phyloP scores from a whole-genome alignment of 83 land plant species.

The Isoetes engelmannii region DNA sequence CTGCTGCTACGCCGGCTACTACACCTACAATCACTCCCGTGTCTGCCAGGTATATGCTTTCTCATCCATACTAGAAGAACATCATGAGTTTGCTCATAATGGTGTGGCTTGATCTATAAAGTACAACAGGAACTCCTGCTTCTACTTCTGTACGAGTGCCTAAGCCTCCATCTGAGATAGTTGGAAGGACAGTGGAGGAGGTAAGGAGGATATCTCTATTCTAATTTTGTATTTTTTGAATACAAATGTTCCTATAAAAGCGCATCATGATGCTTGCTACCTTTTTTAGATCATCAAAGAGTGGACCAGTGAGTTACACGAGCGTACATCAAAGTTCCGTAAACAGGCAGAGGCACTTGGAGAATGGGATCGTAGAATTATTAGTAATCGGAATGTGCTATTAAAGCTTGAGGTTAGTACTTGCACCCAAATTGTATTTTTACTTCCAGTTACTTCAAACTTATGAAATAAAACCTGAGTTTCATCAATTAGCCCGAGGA shows the following conservation, averaged over 20 bases:
- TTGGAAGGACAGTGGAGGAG: slow-evolving; percentile 10
- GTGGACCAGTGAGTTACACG: slow-evolving; percentile 89
- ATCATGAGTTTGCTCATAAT: not conserved
- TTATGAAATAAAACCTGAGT: too few relatives aligned
- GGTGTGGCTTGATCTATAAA: not conserved
- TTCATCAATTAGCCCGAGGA: too few relatives aligned
- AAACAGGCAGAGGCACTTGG: slow-evolving; percentile 83
- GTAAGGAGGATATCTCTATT: not conserved
- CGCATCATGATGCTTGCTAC: not conserved
- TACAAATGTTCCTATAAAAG: not conserved
- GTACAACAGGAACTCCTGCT: not conserved
- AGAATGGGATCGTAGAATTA: slow-evolving; percentile 87
- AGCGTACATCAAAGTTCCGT: slow-evolving; percentile 74
- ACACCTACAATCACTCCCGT: not conserved
- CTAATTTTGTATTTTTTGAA: not conserved
- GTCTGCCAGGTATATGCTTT: not conserved
- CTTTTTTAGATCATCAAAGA: slow-evolving; percentile 71
- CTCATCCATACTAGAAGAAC: not conserved
- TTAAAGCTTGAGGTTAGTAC: slow-evolving; percentile 72
- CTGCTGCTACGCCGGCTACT: not conserved
- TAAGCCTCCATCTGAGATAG: slow-evolving; percentile 2
- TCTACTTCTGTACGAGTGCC: not conserved
- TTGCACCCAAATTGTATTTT: too few relatives aligned
- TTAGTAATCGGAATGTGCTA: slow-evolving; percentile 77
- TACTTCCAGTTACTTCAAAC: too few relatives aligned